Percentiles rank a stretch among this genome's conserved stretches.
Evolutionary conservation across 2,329 filamentous ascomycete species (phyloP).

Genomic region (Sclerotinia borealis): DNA sequence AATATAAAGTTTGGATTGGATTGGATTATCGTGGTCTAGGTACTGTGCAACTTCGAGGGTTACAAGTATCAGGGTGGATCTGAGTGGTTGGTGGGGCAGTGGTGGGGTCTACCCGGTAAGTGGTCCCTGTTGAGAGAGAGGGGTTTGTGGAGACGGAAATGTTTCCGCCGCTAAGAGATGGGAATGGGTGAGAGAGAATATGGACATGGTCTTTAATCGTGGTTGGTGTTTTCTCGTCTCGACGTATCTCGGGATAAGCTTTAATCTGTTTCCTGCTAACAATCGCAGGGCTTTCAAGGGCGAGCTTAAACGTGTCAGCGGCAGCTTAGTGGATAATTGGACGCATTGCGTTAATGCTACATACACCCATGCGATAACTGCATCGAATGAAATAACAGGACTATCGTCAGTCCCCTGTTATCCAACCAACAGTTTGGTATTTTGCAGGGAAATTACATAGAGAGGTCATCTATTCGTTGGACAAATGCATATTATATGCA

Average conservation of each 20-base stretch:
- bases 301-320: background rate
- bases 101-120: too few species aligned
- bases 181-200: background rate
- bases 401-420: too few species aligned
- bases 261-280: background rate
- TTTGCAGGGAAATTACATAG: background rate
- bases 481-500: background rate
- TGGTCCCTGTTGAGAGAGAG: too few species aligned
- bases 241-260: too few species aligned
- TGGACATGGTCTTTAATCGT: too few species aligned
- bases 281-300: background rate
- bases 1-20: background rate
- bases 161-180: background rate
- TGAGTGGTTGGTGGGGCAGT: background rate
- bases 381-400: background rate
- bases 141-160: background rate
- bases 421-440: background rate
- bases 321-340: background rate
- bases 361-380: too few species aligned
- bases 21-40: too few species aligned
- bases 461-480: background rate
- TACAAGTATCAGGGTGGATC: background rate
- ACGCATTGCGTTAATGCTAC: background rate
- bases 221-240: too few species aligned
- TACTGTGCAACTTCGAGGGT: too few species aligned